Evolutionary conservation across 2,329 filamentous ascomycete genomes (phyloP), one percentile per base, ranked within the genome.

Genomic region (Paradendryphiella salina): DNA sequence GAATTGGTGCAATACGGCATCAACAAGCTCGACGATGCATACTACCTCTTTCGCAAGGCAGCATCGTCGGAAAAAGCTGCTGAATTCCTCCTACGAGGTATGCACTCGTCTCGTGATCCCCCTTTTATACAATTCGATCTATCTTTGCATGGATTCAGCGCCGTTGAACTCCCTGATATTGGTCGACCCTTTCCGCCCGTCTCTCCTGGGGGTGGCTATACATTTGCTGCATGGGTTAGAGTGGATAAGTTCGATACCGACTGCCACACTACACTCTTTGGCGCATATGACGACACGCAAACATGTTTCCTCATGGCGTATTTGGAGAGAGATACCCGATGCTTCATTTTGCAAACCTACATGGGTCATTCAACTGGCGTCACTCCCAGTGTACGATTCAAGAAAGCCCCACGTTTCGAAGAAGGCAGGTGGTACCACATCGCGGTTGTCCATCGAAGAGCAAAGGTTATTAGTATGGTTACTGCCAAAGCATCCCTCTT

Each of bases 301-400:
- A 90, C 89, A 4, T 99, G 94, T 73, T 99, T 99, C 66, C 77
- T 99, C 29, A 84, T 99, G 61, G 86, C 91, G 53, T 99, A 99
- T 67, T 80, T 99, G 32, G 95, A 99, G 71, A 91, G 88, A 67
- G 92, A 96, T 70, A 96, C 90, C 1, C 89, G 84, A 54, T 94
- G 96, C 73, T 88, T 99, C 60, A 99, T 99, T 60, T 78, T 99
- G 5, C 94, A 99, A 75, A 97, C 95, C 6, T 96, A 94, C 14
- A 88, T 97, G 54, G 89, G 85, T 44, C 91, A 91, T 7, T 81
- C 85, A 44, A 54, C 68, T 21, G 68, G 68, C n/a, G 56, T 70
- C 10, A 85, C 88, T 51, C 93, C 94, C 2, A 97, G 93, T 72
- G 89, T 99, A 38, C 85, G 94, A 48, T 99, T 99, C 79, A 96